A percentile compares a stretch with the other conserved stretches of the same genome.
Evolutionary conservation across 305 asterid genomes (phyloP).

Genomic region (Stenogyne calaminthoides): DNA sequence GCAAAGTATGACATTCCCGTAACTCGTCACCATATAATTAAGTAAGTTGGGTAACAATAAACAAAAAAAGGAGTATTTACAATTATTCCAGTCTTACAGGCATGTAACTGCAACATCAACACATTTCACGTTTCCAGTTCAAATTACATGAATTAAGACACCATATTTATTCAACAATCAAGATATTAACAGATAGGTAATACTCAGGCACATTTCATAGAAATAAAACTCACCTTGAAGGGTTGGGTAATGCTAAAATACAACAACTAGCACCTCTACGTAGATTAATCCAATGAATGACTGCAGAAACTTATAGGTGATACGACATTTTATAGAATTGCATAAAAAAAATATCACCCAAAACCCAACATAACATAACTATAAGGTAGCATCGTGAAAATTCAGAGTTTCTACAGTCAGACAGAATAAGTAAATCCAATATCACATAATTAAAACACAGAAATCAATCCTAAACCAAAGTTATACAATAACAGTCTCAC

Average conservation of each 20-base stretch:
- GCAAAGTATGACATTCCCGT: neutral
- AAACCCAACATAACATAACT: no score
- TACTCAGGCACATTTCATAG: neutral
- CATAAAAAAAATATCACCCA: no score
- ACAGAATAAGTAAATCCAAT: neutral
- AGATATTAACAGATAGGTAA: neutral
- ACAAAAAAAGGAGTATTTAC: neutral
- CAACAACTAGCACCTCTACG: neutral
- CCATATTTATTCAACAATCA: neutral
- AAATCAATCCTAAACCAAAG: slow-evolving; percentile 6
- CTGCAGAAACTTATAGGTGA: no score
- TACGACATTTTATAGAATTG: no score
- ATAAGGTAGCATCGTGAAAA: neutral
- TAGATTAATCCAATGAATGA: neutral
- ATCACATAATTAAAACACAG: neutral
- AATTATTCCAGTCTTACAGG: neutral
- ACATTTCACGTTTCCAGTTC: neutral
- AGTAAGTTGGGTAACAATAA: neutral
- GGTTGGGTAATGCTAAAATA: slow-evolving; percentile 5
- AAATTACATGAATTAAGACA: neutral
- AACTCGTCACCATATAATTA: neutral
- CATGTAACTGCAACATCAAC: neutral
- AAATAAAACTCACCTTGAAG: neutral
- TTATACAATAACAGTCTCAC: slow-evolving; percentile 30
- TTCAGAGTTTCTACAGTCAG: neutral